Evolutionary conservation across 495 filamentous ascomycete genomes (phyloP).

Genomic region (Trichoderma virens): DNA sequence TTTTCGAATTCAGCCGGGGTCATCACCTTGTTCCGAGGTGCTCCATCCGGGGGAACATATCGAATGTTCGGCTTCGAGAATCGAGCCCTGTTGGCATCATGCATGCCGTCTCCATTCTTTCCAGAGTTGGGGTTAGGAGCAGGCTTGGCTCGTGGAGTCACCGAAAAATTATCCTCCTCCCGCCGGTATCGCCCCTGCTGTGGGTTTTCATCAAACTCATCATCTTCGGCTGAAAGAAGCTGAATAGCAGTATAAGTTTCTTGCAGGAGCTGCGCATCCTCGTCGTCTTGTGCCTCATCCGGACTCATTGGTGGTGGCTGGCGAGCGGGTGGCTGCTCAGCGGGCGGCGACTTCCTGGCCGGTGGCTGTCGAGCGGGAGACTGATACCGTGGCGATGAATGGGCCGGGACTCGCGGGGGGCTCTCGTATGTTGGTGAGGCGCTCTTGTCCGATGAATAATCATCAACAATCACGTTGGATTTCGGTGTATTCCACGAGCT

Average conservation of each 20-base stretch:
- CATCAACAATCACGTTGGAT: slow-evolving; percentile 35
- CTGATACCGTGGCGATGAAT: slow-evolving; percentile 20
- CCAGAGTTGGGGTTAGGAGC: not conserved
- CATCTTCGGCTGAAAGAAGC: slow-evolving; percentile 24
- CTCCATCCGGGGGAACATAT: slow-evolving; percentile 30
- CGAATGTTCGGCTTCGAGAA: slow-evolving; percentile 46
- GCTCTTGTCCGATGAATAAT: not conserved
- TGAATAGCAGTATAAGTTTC: slow-evolving; percentile 51
- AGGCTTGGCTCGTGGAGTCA: slow-evolving; percentile 8
- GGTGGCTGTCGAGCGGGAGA: not conserved
- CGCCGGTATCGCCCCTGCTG: slow-evolving; percentile 8
- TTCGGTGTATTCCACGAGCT: slow-evolving; percentile 63
- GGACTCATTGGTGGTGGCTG: not conserved
- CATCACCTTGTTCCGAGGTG: slow-evolving; percentile 67
- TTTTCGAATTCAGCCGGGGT: slow-evolving; percentile 81
- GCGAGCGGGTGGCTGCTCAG: not conserved
- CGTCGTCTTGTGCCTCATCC: slow-evolving; percentile 40
- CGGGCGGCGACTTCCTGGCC: not conserved
- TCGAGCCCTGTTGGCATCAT: slow-evolving; percentile 45
- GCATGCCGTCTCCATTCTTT: slow-evolving; percentile 24
- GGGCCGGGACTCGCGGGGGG: slow-evolving; percentile 28
- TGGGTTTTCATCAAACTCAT: not conserved
- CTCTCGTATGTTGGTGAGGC: not conserved
- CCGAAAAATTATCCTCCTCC: slow-evolving; percentile 6
- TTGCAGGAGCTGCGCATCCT: slow-evolving; percentile 59